Conservation (phyloP, 371 early-diverging fungal species). For the Mucor sp. region DNA sequence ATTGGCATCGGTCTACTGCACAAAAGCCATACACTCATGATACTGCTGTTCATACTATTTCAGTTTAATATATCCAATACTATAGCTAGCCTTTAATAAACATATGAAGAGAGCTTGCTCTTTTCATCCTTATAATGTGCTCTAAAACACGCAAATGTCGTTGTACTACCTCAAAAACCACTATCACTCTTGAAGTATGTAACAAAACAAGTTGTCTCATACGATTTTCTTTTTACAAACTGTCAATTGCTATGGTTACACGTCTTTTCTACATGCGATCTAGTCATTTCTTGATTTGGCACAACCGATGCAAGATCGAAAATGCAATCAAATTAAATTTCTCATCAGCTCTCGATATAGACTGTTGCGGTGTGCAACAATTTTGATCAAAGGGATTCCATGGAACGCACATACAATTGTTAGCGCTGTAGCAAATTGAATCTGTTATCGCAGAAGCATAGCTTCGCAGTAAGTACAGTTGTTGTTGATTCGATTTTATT, state of each 20-base stretch:
- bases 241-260: not conserved
- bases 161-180: not conserved
- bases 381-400: too few relatives aligned
- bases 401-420: too few relatives aligned
- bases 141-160: not conserved
- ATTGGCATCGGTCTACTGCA: constrained; percentile 42
- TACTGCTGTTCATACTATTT: not conserved
- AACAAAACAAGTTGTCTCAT: not conserved
- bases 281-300: not conserved
- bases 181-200: not conserved
- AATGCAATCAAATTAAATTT: too few relatives aligned
- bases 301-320: not conserved
- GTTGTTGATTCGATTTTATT: too few relatives aligned
- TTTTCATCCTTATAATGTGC: not conserved
- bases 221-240: not conserved
- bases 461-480: too few relatives aligned
- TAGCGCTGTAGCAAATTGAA: too few relatives aligned
- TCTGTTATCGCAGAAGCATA: too few relatives aligned
- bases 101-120: not conserved
- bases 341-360: too few relatives aligned
- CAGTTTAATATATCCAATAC: not conserved
- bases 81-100: too few relatives aligned
- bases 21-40: constrained; percentile 28
- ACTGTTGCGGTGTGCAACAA: too few relatives aligned
- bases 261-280: not conserved